Base-by-base conservation (phyloP, 306 rosid genomes). In the Mucuna pruriens region DNA sequence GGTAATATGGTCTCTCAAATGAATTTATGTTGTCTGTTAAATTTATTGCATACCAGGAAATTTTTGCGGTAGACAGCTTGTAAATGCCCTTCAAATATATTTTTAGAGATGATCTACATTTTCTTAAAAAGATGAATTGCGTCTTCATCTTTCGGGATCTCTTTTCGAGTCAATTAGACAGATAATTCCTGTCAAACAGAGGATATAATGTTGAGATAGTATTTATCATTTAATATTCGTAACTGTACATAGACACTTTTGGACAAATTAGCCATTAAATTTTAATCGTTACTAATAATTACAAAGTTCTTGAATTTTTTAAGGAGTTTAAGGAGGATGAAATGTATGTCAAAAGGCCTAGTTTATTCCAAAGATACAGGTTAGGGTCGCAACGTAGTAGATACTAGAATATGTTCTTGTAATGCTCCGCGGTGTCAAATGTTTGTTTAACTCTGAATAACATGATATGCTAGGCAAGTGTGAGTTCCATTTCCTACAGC, bases 61-160 rank as follows among this genome's bases (percentile, higher is more conserved):
- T 68, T 80, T 80, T 82, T 82, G 38, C 9, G 31, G 57, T 68
- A 19, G 62, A 20, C 33, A 76, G 16, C 10, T 62, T 78, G 80
- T 71, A 71, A 40, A 72, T 72, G 23, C 9, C 58, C 49, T 52
- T 45, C 16, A 26, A 71, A 42, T 29, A 29, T 66, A 68, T 38
- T 31, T 38, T 19, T 25, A 23, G 57, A 61, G 16, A 63, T 72
- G 7, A 46, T 63, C 13, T 29, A 29, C 48, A 7, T 81, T 52
- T 73, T 39, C 9, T 19, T 5, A 12, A 45, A 16, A 62, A 5
- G 23, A 34, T 33, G 26, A 63, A 33, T 63, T 63, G n/a, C 68
- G 31, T 13, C 40, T 61, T 15, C 68, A 61, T 13, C 40, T 61
- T 15, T 16, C 5, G 68, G 42, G 12, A 61, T 31, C 20, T 15